Evolutionary conservation across 2,329 filamentous ascomycete species (phyloP).

Genomic region (Leptoxyphium fumago): DNA sequence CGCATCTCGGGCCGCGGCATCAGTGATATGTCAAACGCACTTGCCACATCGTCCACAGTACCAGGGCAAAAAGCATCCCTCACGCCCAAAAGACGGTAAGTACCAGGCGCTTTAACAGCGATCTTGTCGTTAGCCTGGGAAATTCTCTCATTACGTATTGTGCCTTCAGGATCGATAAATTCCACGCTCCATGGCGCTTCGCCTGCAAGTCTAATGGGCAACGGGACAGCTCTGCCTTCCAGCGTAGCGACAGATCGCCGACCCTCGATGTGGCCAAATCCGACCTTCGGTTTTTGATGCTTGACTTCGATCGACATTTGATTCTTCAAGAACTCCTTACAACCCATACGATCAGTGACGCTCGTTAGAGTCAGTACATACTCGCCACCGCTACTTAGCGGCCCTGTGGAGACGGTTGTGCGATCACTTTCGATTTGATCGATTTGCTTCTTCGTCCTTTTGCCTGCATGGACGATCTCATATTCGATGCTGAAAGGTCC

Average conservation of each 20-base stretch:
- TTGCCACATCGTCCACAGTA: constrained; percentile 57
- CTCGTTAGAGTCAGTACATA: constrained; percentile 77
- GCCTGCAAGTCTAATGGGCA: constrained; percentile 76
- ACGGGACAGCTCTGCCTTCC: constrained; percentile 55
- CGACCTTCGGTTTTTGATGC: constrained; percentile 71
- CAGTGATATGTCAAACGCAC: constrained; percentile 70
- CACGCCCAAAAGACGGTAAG: constrained; percentile 67
- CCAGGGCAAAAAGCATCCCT: constrained; percentile 71
- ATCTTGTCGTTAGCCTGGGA: constrained; percentile 20
- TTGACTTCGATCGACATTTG: constrained; percentile 75
- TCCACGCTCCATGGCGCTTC: constrained; percentile 70
- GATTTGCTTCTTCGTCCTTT: constrained; percentile 54
- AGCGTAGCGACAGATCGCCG: constrained; percentile 60
- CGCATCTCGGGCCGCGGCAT: constrained; percentile 60
- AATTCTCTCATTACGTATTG: constrained; percentile 25
- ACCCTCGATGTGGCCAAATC: constrained; percentile 75
- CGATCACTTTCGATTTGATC: constrained; percentile 46
- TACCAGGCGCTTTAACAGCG: constrained; percentile 34
- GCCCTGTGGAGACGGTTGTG: constrained; percentile 61
- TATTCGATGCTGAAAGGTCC: constrained; percentile 82
- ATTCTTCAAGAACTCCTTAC: constrained; percentile 72
- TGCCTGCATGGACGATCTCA: constrained; percentile 81
- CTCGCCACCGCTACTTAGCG: constrained; percentile 67
- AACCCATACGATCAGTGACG: constrained; percentile 73
- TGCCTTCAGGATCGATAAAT: constrained; percentile 40